Evolutionary conservation across 352 stramenopile species (phyloP).

Genomic region (Globisporangium cylindrosporum): DNA sequence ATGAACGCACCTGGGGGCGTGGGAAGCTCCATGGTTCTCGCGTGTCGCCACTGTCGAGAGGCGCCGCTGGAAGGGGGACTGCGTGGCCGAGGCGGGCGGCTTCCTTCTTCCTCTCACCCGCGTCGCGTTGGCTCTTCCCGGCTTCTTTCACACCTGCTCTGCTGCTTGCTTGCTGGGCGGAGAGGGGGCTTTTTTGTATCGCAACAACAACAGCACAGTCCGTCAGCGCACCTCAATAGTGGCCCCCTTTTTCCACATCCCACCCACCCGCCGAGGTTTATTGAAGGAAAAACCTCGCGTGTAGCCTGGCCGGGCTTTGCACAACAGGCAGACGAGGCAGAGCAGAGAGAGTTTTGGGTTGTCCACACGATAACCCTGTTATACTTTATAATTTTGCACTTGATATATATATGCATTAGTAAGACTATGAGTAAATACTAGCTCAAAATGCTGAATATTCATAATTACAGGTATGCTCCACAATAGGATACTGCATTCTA

Average conservation of each 20-base stretch:
- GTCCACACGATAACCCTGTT: not conserved
- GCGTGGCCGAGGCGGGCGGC: not conserved
- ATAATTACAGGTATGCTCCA: not conserved
- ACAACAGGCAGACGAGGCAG: not conserved
- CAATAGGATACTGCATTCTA: not conserved
- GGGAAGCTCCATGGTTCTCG: slow-evolving; percentile 22
- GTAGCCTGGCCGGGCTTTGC: not conserved
- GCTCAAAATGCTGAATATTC: not conserved
- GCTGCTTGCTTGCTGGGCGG: slow-evolving; percentile 1
- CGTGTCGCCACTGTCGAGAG: not conserved
- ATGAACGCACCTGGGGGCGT: slow-evolving; percentile 31
- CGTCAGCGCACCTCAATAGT: slow-evolving; percentile 8
- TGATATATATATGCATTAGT: not conserved
- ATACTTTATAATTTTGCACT: not conserved
- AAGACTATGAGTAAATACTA: not conserved
- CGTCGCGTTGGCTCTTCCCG: not conserved
- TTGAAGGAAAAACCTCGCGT: not conserved
- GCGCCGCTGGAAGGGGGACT: not conserved
- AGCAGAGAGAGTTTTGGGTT: not conserved
- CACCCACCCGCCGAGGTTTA: not conserved
- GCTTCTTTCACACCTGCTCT: not conserved
- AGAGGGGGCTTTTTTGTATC: slow-evolving; percentile 5
- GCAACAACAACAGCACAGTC: slow-evolving; percentile 9
- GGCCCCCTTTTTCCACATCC: not conserved
- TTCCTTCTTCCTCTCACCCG: slow-evolving; percentile 1